Evolutionary conservation across 2,329 filamentous ascomycete genomes (phyloP).

Genomic region (Pleurostoma richardsiae): DNA sequence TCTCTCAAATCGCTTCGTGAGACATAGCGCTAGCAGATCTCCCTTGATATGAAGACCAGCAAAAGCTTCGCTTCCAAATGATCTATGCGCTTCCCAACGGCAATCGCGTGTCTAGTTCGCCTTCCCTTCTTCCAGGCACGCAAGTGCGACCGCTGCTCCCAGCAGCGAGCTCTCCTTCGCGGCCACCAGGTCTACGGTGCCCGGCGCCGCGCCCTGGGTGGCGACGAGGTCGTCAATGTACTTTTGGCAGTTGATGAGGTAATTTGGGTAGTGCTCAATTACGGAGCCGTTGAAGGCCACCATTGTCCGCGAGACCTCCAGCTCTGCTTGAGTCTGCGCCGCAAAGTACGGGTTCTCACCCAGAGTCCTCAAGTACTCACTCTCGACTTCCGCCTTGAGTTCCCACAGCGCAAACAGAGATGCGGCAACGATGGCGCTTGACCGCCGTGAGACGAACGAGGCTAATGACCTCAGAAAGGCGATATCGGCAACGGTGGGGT

Average conservation of each 20-base stretch:
- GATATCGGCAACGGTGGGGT: constrained; percentile 41
- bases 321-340: constrained; percentile 41
- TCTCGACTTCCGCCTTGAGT: constrained; percentile 44
- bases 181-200: constrained; percentile 56
- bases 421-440: constrained; percentile 54
- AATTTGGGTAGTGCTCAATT: constrained; percentile 72
- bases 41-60: not conserved
- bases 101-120: constrained; percentile 6
- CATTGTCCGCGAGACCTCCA: constrained; percentile 38
- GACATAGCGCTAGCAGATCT: no score
- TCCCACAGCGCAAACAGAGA: constrained; percentile 56
- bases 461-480: constrained; percentile 47
- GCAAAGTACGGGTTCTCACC: constrained; percentile 16
- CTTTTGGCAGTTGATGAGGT: constrained; percentile 55
- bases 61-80: not conserved
- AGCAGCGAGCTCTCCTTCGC: constrained; percentile 71
- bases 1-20: no score
- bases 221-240: constrained; percentile 57
- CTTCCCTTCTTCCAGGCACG: constrained; percentile 27
- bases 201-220: constrained; percentile 27
- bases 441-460: constrained; percentile 50
- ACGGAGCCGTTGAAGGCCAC: constrained; percentile 79
- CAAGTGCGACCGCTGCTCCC: constrained; percentile 68
- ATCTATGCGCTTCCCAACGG: not conserved
- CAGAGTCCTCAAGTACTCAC: constrained; percentile 28